Evolutionary conservation across 352 stramenopile genomes (phyloP), one percentile per base, ranked within the genome.

Genomic region (Phytophthora parvispora): DNA sequence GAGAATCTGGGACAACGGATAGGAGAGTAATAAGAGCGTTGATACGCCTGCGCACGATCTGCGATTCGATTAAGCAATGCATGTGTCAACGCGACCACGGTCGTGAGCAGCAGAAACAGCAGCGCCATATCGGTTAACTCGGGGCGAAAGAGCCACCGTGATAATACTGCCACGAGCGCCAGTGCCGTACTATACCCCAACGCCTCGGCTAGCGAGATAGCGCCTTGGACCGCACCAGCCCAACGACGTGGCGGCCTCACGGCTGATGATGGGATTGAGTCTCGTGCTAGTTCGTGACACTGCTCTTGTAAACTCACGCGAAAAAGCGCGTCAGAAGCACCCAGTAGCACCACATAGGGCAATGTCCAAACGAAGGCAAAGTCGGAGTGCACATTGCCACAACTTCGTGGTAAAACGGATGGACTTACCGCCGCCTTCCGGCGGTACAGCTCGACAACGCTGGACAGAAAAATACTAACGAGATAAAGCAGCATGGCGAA

Each of bases 361-460:
- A 66, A 71, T 12, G 79, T 83, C 86, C 83, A 93, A 1, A 90
- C 54, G 18, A 90, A 78, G 3, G 56, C 57, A 20, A 94, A 86
- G 29, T 91, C 77, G 18, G 67, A 78, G 45, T 78, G 67, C 28
- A 67, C 50, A 32, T 18, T 27, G n/a, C 67, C 71, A 57, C 71
- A 78, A 28, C 36, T 78, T 3, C 64, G 69, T 22, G 58, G 53
- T 12, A 72, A 34, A 29, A 56, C 32, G 6, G 59, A 58, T n/a
- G 64, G 47, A 16, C 60, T 54, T 1, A 77, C 56, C 15, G 22
- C 55, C 28, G 71, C 55, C 32, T 81, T 84, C 20, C 88, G 85
- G 2, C 88, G 85, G 48, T 96, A 96, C 0, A 96, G 75, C 69
- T 94, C 86, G 15, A 93, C 77, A 38, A 96, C 75, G 55, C 88